A percentile compares a stretch with the other conserved stretches of the same genome.
phyloP scores from a whole-genome alignment of 2,329 filamentous ascomycete genomes.

The Rhinocladiella similis region DNA sequence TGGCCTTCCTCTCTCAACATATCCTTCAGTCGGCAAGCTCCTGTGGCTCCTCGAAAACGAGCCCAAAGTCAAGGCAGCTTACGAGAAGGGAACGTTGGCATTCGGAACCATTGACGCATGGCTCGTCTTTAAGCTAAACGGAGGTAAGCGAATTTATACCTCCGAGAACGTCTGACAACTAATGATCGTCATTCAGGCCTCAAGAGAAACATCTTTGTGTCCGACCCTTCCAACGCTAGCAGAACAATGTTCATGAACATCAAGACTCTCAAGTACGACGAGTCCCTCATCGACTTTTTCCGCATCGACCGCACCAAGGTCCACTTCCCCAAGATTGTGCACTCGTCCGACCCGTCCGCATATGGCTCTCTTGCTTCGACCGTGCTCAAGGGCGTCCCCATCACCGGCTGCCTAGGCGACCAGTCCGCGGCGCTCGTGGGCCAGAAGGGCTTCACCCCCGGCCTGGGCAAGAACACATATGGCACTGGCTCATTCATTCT shows the following conservation, averaged over 20 bases:
- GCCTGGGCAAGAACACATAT: constrained; percentile 87
- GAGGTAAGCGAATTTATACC: constrained; percentile 45
- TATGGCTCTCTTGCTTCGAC: constrained; percentile 70
- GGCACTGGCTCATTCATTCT: constrained; percentile 87
- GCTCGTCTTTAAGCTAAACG: constrained; percentile 81
- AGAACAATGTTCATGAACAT: constrained; percentile 96
- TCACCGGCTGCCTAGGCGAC: constrained; percentile 83
- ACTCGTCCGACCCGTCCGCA: constrained; percentile 71
- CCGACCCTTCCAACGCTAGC: constrained; percentile 84
- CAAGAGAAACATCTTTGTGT: constrained; percentile 70
- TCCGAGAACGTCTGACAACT: no score
- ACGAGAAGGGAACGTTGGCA: constrained; percentile 72
- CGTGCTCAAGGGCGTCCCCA: constrained; percentile 66
- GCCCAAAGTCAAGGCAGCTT: constrained; percentile 68
- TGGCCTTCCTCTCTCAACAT: constrained; percentile 82
- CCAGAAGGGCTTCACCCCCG: constrained; percentile 78
- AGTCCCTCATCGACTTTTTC: constrained; percentile 76
- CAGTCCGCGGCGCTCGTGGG: constrained; percentile 85
- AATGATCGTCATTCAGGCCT: constrained; percentile 30
- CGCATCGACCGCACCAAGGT: constrained; percentile 71
- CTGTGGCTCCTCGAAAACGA: constrained; percentile 77
- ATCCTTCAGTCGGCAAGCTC: constrained; percentile 82
- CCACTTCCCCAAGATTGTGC: constrained; percentile 76
- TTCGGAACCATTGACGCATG: constrained; percentile 90
- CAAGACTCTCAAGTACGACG: constrained; percentile 75